Percentiles rank a stretch among this genome's conserved stretches.
Conservation (phyloP, 179 eudicot genomes). For the Silene vulgaris region DNA sequence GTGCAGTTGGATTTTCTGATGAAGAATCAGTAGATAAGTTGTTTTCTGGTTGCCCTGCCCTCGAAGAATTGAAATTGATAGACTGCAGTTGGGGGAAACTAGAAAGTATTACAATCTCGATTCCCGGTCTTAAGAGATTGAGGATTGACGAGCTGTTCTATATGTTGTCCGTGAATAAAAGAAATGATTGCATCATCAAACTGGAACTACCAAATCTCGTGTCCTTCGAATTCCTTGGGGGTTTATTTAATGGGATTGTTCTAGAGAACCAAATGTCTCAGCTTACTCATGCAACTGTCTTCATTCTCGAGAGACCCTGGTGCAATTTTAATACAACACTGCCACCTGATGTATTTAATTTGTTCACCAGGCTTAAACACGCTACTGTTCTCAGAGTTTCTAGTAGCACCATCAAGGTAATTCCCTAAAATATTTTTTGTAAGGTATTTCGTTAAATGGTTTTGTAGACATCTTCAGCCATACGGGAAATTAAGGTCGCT, state of each 20-base stretch:
- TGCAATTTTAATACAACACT: constrained; percentile 21
- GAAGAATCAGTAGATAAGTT: constrained; percentile 36
- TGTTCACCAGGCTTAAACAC: constrained; percentile 29
- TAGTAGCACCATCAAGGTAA: constrained; percentile 35
- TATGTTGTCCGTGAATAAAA: constrained; percentile 29
- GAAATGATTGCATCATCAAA: constrained; percentile 38
- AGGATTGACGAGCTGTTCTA: constrained; percentile 36
- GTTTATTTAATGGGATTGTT: constrained; percentile 31
- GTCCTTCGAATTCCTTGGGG: constrained; percentile 33
- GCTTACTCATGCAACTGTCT: constrained; percentile 31
- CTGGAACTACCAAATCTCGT: constrained; percentile 33
- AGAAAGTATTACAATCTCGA: constrained; percentile 30
- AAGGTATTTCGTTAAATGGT: no score
- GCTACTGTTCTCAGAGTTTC: constrained; percentile 31
- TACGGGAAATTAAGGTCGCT: no score
- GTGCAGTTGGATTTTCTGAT: constrained; percentile 34
- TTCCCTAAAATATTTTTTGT: background rate
- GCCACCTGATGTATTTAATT: constrained; percentile 27
- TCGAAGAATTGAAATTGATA: constrained; percentile 38
- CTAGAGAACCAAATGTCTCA: constrained; percentile 23
- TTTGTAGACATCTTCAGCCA: no score
- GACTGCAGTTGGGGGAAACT: constrained; percentile 42
- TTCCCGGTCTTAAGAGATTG: constrained; percentile 35
- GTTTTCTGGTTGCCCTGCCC: constrained; percentile 34
- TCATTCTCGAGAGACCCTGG: constrained; percentile 24